phyloP scores from a whole-genome alignment of 169 alveolate species.

The Cryptosporidium tyzzeri region DNA sequence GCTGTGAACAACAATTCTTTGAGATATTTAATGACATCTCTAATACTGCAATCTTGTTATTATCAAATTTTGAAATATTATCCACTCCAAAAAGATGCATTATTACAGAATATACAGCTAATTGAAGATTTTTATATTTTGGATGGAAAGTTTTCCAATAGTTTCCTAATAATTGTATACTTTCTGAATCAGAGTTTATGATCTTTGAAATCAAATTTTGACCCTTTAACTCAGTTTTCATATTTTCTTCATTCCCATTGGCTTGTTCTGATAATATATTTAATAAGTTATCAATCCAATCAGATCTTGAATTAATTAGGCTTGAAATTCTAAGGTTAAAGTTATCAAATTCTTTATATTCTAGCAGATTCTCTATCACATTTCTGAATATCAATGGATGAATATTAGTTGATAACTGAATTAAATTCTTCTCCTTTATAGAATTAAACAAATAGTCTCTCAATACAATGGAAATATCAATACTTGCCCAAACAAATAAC shows the following conservation, averaged over 20 bases:
- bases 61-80: background rate
- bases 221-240: background rate
- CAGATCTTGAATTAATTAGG: background rate
- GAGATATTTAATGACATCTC: conserved; percentile 36
- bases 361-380: conserved; percentile 21
- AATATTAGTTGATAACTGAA: background rate
- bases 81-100: conserved; percentile 66
- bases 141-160: conserved; percentile 69
- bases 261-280: background rate
- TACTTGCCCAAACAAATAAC: conserved; percentile 61
- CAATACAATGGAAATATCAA: conserved; percentile 31
- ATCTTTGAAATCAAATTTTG: background rate
- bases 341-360: background rate
- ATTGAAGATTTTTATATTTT: conserved; percentile 30
- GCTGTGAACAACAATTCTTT: conserved; percentile 44
- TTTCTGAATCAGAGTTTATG: conserved; percentile 41
- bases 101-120: conserved; percentile 42
- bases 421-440: background rate
- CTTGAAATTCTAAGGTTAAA: background rate
- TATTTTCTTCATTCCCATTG: background rate
- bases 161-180: conserved; percentile 14
- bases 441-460: conserved; percentile 20
- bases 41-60: conserved; percentile 9
- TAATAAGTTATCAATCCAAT: conserved; percentile 20
- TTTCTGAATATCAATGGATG: conserved; percentile 36